Evolutionary conservation across 768 basidiomycete species (phyloP).

Genomic region (Candolleomyces eurysporus): DNA sequence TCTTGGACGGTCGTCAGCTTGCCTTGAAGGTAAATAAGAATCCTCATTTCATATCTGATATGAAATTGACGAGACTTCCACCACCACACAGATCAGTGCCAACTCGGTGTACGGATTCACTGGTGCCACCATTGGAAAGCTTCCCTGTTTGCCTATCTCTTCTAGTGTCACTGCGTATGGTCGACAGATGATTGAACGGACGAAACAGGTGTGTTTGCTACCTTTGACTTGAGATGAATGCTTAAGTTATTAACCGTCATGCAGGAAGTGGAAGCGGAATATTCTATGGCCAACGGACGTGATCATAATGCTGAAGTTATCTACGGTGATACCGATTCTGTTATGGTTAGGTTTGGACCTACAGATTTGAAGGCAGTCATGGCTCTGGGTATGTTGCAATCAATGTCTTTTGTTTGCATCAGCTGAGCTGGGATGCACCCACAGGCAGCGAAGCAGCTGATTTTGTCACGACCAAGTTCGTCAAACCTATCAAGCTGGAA

Average conservation of each 20-base stretch:
- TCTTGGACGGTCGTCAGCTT: slow-evolving; percentile 94
- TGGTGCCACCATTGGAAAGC: slow-evolving; percentile 94
- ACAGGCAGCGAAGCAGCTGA: slow-evolving; percentile 90
- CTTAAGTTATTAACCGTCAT: neutral
- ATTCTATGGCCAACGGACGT: slow-evolving; percentile 81
- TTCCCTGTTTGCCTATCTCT: slow-evolving; percentile 94
- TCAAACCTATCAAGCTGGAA: slow-evolving; percentile 96
- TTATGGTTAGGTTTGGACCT: slow-evolving; percentile 97
- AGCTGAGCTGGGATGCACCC: slow-evolving; percentile 1
- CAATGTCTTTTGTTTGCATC: neutral
- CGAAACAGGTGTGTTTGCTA: slow-evolving; percentile 62
- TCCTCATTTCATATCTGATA: neutral
- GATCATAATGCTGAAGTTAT: slow-evolving; percentile 89
- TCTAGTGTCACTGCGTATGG: slow-evolving; percentile 96
- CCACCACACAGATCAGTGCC: slow-evolving; percentile 77
- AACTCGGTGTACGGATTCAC: slow-evolving; percentile 99
- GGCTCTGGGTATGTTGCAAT: slow-evolving; percentile 65
- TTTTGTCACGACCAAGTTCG: slow-evolving; percentile 85
- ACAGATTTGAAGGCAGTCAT: slow-evolving; percentile 84
- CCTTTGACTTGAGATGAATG: neutral
- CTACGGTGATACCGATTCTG: slow-evolving; percentile 98
- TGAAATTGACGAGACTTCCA: neutral
- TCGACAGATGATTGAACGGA: slow-evolving; percentile 98
- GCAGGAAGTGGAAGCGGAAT: slow-evolving; percentile 88
- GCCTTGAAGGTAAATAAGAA: slow-evolving; percentile 75